A percentile compares a stretch with the other conserved stretches of the same genome.
Evolutionary conservation across 2,329 filamentous ascomycete species (phyloP).

Genomic region (Alternaria dauci): DNA sequence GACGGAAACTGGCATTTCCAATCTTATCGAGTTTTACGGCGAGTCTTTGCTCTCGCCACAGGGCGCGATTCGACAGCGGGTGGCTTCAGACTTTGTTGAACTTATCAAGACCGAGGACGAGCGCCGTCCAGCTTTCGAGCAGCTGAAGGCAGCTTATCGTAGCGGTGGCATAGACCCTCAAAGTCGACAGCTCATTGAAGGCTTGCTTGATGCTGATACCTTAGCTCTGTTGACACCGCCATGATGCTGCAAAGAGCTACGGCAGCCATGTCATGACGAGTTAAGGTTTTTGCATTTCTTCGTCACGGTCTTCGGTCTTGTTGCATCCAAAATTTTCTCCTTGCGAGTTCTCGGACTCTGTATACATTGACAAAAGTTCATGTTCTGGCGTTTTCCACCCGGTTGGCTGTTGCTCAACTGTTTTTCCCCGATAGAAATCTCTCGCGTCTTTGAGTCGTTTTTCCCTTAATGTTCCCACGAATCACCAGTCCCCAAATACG

Average conservation of each 20-base stretch:
- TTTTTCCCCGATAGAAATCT: conserved; percentile 29
- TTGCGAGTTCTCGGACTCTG: conserved; percentile 27
- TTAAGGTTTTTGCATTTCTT: not conserved
- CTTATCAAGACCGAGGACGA: conserved; percentile 61
- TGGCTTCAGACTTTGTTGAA: conserved; percentile 65
- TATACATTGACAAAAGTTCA: conserved; percentile 44
- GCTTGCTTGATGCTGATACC: conserved; percentile 61
- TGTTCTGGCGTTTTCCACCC: conserved; percentile 41
- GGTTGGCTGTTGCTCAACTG: conserved; percentile 33
- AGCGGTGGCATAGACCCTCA: conserved; percentile 64
- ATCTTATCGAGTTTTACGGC: conserved; percentile 72
- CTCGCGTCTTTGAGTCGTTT: conserved; percentile 12
- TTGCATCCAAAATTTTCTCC: conserved; percentile 31
- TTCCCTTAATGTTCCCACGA: conserved; percentile 37
- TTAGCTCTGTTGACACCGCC: conserved; percentile 60
- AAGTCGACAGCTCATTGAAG: conserved; percentile 65
- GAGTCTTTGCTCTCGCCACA: conserved; percentile 61
- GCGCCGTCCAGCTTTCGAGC: conserved; percentile 57
- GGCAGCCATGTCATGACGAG: not conserved
- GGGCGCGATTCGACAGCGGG: conserved; percentile 60
- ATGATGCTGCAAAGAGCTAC: conserved; percentile 17
- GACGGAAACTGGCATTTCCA: conserved; percentile 65
- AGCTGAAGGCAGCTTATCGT: conserved; percentile 62
- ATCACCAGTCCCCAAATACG: conserved; percentile 28
- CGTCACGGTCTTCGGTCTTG: conserved; percentile 20